phyloP scores from a whole-genome alignment of 176 grass and related monocot genomes.

The Carex littledalei region DNA sequence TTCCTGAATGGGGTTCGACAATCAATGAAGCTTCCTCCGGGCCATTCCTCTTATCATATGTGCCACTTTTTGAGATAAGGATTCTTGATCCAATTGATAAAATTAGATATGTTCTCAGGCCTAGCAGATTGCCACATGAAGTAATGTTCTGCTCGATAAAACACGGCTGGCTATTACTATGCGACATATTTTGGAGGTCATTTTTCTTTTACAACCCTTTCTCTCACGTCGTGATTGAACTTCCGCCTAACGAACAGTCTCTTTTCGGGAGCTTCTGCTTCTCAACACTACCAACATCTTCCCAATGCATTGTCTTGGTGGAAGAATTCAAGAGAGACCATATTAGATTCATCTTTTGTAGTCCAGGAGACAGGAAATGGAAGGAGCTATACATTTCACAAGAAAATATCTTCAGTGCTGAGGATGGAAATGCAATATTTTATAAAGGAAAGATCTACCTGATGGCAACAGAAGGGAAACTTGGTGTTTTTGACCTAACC shows the following conservation, averaged over 20 bases:
- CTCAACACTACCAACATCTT: not conserved
- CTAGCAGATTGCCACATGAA: not conserved
- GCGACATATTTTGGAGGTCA: not conserved
- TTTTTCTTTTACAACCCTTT: not conserved
- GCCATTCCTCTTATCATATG: not conserved
- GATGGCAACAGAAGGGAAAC: no score
- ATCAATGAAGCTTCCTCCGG: not conserved
- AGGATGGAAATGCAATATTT: not conserved
- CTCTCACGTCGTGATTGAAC: not conserved
- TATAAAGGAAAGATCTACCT: no score
- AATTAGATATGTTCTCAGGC: not conserved
- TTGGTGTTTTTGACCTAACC: not conserved
- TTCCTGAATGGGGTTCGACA: not conserved
- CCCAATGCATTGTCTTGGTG: not conserved
- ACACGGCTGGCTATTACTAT: not conserved
- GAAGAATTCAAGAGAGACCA: not conserved
- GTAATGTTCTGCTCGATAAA: not conserved
- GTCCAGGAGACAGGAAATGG: not conserved
- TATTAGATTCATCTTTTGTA: not conserved
- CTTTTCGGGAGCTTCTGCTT: not conserved
- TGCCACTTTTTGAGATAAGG: not conserved
- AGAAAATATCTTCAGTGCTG: not conserved
- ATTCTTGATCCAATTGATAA: not conserved
- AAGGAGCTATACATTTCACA: not conserved
- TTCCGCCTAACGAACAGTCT: not conserved